These are phyloP conservation scores for Cucurbita maxima DNA, from an alignment of 306 rosid genomes.

Conservation along the genomic window DNA sequence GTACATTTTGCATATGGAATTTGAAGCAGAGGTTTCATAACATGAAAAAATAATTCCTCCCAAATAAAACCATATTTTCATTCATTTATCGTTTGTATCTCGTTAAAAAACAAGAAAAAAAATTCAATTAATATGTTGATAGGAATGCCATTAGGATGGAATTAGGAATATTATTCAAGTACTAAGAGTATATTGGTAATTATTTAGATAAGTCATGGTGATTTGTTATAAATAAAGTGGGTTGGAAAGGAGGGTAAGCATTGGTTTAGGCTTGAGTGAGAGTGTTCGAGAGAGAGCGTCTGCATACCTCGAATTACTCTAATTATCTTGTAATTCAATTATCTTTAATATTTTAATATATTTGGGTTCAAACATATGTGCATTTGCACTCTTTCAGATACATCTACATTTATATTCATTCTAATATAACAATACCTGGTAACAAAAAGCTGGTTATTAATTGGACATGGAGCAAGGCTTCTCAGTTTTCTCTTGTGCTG, in stretches of 20 bases:
- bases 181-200: background rate
- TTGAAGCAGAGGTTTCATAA: background rate
- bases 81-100: background rate
- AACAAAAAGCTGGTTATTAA: conserved; percentile 63
- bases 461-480: conserved; percentile 60
- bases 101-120: no score
- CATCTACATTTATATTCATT: background rate
- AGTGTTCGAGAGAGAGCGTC: no score
- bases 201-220: no score
- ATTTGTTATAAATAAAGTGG: no score
- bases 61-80: background rate
- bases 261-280: background rate
- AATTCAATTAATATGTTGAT: background rate
- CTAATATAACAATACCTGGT: conserved; percentile 37
- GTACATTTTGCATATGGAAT: background rate
- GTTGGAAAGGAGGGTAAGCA: no score
- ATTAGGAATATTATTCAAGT: background rate
- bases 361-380: background rate
- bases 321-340: background rate
- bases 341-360: background rate
- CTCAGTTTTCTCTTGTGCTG: conserved; percentile 89
- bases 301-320: background rate
- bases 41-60: background rate
- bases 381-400: background rate
- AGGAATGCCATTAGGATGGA: background rate